Evolutionary conservation across 169 alveolate genomes (phyloP).

Genomic region (Plasmodium cynomolgi): DNA sequence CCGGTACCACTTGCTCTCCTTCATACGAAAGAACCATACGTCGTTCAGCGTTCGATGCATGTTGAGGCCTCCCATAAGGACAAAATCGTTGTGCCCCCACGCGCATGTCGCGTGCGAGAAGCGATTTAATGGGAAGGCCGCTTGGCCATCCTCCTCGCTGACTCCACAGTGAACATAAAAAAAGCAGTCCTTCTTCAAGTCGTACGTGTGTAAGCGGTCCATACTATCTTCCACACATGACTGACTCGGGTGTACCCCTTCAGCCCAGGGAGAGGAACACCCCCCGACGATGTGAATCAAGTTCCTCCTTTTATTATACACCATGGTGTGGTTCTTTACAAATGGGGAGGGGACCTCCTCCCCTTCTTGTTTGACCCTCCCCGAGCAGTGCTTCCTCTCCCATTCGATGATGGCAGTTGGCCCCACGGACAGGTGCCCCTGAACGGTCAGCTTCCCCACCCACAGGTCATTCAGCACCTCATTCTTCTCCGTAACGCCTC

Average conservation of each 20-base stretch:
- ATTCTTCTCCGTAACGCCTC: constrained; percentile 31
- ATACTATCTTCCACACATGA: background rate
- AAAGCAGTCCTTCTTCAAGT: constrained; percentile 32
- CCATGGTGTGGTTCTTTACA: constrained; percentile 38
- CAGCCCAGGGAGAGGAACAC: background rate
- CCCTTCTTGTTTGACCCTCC: background rate
- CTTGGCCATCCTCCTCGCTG: constrained; percentile 6
- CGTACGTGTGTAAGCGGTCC: constrained; percentile 1
- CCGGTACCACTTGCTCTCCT: constrained; percentile 32
- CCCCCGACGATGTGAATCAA: constrained; percentile 41
- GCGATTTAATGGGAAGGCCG: constrained; percentile 14
- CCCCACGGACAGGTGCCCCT: background rate
- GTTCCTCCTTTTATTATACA: constrained; percentile 43
- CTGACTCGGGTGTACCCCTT: background rate
- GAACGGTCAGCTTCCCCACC: constrained; percentile 48
- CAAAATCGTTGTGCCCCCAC: constrained; percentile 4
- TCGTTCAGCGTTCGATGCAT: constrained; percentile 46
- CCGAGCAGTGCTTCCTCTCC: constrained; percentile 6
- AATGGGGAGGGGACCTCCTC: background rate
- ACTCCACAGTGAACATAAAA: background rate
- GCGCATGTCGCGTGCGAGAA: constrained; percentile 43
- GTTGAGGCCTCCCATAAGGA: constrained; percentile 45
- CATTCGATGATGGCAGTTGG: background rate
- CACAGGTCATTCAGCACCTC: constrained; percentile 37
- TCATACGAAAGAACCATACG: constrained; percentile 39